phyloP scores from a whole-genome alignment of 345 rosid species.

The Chamaenerion angustifolium region DNA sequence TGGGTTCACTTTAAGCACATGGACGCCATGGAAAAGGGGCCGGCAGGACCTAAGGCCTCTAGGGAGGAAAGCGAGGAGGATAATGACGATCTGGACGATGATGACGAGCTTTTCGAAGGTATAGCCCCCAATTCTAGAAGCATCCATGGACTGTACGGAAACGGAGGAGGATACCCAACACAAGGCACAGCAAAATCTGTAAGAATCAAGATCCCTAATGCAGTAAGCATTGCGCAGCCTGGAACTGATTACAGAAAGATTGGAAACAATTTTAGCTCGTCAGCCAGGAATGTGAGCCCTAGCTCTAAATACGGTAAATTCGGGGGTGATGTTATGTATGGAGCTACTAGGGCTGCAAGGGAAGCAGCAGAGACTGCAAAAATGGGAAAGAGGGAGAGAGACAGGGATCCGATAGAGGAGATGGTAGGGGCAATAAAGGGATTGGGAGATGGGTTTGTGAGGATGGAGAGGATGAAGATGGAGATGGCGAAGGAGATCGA shows the following conservation, averaged over 20 bases:
- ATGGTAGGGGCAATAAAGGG: conserved; percentile 71
- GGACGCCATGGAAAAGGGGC: conserved; percentile 83
- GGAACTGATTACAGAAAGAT: conserved; percentile 35
- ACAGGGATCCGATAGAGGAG: conserved; percentile 43
- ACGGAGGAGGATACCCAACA: conserved; percentile 39
- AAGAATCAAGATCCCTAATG: conserved; percentile 63
- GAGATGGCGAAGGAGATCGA: conserved; percentile 83
- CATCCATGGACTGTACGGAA: conserved; percentile 40
- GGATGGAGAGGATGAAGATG: conserved; percentile 83
- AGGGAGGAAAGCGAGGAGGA: conserved; percentile 19
- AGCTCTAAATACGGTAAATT: conserved; percentile 16
- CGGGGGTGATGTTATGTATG: conserved; percentile 10
- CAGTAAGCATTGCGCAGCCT: conserved; percentile 66
- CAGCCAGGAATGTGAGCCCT: conserved; percentile 4
- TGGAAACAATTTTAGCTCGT: conserved; percentile 14
- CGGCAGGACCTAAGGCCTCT: conserved; percentile 11
- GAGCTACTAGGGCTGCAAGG: conserved; percentile 22
- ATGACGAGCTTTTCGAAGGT: conserved; percentile 19
- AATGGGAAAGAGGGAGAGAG: conserved; percentile 19
- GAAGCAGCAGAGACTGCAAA: conserved; percentile 18
- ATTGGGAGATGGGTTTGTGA: conserved; percentile 69
- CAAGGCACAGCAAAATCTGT: conserved; percentile 19
- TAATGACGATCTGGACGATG: conserved; percentile 26
- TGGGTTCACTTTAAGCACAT: conserved; percentile 82
- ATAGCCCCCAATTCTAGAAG: conserved; percentile 29